These are phyloP conservation scores for Schoenoplectus triqueter DNA, from an alignment of 202 grass and related monocot genomes.

Conservation along the genomic window DNA sequence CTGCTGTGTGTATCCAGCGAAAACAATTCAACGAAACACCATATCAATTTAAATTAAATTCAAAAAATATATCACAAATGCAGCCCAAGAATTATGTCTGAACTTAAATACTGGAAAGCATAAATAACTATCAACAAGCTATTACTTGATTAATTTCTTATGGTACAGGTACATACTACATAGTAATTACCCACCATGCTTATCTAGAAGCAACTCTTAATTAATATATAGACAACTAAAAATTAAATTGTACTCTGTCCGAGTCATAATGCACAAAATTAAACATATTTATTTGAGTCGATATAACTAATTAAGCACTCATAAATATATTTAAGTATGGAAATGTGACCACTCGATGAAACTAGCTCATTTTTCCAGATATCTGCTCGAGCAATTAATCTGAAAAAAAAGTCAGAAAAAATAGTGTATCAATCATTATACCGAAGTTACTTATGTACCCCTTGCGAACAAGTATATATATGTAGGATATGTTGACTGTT, in stretches of 20 bases:
- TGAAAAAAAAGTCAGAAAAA: slow-evolving; percentile 4
- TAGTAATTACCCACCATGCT: slow-evolving; percentile 11
- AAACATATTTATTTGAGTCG: slow-evolving; percentile 26
- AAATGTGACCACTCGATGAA: slow-evolving; percentile 1
- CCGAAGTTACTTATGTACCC: background rate
- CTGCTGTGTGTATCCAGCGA: no score
- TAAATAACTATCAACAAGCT: background rate
- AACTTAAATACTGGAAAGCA: background rate
- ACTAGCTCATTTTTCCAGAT: background rate
- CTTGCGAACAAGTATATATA: background rate
- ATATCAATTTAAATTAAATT: no score
- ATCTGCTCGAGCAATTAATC: background rate
- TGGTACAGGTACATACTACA: background rate
- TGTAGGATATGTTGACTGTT: slow-evolving; percentile 9
- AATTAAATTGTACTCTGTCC: slow-evolving; percentile 5
- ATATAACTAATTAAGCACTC: slow-evolving; percentile 2
- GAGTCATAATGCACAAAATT: slow-evolving; percentile 28
- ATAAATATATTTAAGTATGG: background rate
- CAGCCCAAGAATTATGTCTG: no score
- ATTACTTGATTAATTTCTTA: background rate
- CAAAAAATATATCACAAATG: no score
- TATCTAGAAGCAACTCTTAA: slow-evolving; percentile 10
- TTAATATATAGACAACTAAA: background rate
- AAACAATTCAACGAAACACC: no score
- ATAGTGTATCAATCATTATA: background rate